Percentiles rank a stretch among this genome's conserved stretches.
These are phyloP conservation scores for Bipolaris bicolor DNA, from an alignment of 2,329 filamentous ascomycete genomes.

Conservation along the genomic window DNA sequence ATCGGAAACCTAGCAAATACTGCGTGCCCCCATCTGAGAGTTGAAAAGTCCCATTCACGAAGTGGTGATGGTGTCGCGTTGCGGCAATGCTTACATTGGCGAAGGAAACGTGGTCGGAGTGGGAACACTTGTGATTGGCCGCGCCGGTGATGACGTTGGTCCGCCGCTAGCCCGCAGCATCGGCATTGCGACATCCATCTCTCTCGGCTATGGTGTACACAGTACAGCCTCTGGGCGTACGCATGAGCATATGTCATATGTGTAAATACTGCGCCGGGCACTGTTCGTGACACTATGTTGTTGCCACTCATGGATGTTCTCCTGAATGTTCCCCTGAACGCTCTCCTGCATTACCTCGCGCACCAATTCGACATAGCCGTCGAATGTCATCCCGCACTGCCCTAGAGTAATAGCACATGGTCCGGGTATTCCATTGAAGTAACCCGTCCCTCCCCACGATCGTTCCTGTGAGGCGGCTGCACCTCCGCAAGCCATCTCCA, in stretches of 20 bases:
- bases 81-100: conserved; percentile 21
- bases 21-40: conserved; percentile 24
- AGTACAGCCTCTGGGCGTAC: neutral
- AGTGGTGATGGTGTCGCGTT: conserved; percentile 17
- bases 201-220: neutral
- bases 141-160: conserved; percentile 10
- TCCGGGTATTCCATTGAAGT: neutral
- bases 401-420: neutral
- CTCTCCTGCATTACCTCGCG: neutral
- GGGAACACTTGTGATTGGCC: conserved; percentile 10
- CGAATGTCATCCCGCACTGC: neutral
- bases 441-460: conserved; percentile 1
- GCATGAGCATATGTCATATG: neutral
- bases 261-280: neutral
- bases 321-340: neutral
- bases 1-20: conserved; percentile 14
- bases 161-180: conserved; percentile 1
- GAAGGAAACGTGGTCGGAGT: conserved; percentile 20
- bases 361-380: neutral
- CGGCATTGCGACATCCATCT: too few species aligned
- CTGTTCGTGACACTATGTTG: too few species aligned
- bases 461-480: conserved; percentile 11
- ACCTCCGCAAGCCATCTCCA: neutral
- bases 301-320: neutral
- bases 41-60: conserved; percentile 15